Evolutionary conservation across 345 rosid genomes (phyloP), one percentile per base, ranked within the genome.

Genomic region (Aquilaria yunnanensis): DNA sequence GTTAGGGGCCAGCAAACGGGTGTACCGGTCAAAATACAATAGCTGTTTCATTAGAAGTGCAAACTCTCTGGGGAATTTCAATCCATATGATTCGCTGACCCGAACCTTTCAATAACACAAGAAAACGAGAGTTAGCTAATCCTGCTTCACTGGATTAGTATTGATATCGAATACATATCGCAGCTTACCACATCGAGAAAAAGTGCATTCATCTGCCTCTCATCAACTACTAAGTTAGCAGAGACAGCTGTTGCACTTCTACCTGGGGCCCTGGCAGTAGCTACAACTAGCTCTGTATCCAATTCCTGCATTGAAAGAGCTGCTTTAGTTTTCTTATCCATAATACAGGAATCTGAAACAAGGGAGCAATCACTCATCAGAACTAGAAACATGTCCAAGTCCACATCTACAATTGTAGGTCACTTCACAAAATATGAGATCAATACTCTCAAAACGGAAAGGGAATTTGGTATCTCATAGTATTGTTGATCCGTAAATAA

Each of bases 41-140:
- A 90, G 97, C 78, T 88, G 98, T 74, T 93, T 93, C 92, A 93
- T 51, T n/a, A 93, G 90, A 77, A 93, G 96, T 52, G 97, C 98
- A 77, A 90, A 90, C 70, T 93, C 97, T 75, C 92, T 85, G 0
- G 96, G 97, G 78, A 93, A 90, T 70, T 70, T 85, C 46, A 93
- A 81, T 67, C 97, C 98, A 51, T 93, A 90, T 34, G 98, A 90
- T 74, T 90, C 94, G 49, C 97, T 86, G 16, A 87, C 89, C 57
- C 83, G 88, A 65, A 90, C 70, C 98, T 93, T 80, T 45, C 32
- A 70, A 58, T 59, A 43, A 59, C 34, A 41, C 10, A 67, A 51
- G 10, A 51, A 9, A 55, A 64, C 57, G 12, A 43, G 32, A 23
- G 45, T 14, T 14, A 41, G 12, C 34, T 14, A 55, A 10, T 29